Conservation (phyloP, 169 alveolate species). For the Blepharisma undulans region DNA sequence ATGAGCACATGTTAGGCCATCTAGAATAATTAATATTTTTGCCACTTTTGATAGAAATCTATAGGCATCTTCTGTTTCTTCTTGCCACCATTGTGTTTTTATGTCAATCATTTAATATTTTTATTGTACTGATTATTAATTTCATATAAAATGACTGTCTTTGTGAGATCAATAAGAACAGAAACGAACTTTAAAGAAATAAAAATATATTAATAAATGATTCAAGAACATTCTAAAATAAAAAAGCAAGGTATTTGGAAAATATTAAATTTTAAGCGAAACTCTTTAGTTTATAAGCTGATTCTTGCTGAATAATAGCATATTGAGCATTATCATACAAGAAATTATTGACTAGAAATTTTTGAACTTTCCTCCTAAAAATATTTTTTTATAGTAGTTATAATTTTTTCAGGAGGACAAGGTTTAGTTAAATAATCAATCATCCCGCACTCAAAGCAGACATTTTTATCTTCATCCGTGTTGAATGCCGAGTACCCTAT, state of each 20-base stretch:
- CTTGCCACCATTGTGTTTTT: background rate
- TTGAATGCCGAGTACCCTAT: background rate
- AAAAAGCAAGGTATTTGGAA: too few relatives aligned
- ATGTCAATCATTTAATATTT: background rate
- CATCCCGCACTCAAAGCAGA: conserved; percentile 27
- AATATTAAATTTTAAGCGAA: too few relatives aligned
- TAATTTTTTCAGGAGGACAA: background rate
- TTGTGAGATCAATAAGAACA: too few relatives aligned
- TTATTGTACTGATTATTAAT: background rate
- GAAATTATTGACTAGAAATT: background rate
- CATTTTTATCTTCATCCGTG: background rate
- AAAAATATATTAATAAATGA: too few relatives aligned
- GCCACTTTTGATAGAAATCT: background rate
- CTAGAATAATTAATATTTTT: background rate
- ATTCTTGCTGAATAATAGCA: background rate
- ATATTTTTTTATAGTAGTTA: background rate
- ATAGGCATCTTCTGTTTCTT: background rate
- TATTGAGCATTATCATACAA: background rate
- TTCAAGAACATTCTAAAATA: too few relatives aligned
- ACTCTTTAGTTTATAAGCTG: too few relatives aligned
- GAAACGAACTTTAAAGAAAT: too few relatives aligned
- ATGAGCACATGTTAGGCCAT: background rate
- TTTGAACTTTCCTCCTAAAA: background rate
- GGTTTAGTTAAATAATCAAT: conserved; percentile 6
- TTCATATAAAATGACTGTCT: background rate